A percentile compares a stretch with the other conserved stretches of the same genome.
phyloP scores from a whole-genome alignment of 1,284 basidiomycete genomes.

The Ustilago crameri region DNA sequence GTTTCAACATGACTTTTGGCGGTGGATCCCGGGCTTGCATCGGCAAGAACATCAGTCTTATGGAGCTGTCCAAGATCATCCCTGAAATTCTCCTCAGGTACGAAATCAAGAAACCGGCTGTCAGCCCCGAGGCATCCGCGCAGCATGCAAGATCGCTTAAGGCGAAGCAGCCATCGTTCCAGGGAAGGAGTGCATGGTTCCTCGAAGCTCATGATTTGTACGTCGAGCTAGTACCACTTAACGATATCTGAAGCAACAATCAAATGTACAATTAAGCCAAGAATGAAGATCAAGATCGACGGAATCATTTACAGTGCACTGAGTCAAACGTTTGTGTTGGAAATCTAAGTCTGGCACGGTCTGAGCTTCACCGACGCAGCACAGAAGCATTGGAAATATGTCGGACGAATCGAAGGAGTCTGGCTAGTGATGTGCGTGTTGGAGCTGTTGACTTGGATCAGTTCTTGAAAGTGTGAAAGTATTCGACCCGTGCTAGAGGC shows the following conservation, averaged over 20 bases:
- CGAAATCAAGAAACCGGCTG: constrained; percentile 38
- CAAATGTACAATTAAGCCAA: background rate
- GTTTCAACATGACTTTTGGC: constrained; percentile 53
- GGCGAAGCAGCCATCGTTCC: constrained; percentile 23
- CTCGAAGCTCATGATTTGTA: constrained; percentile 45
- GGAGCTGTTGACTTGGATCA: no score
- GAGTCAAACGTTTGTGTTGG: no score
- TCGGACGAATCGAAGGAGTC: no score
- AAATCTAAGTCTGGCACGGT: no score
- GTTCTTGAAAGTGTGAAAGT: no score
- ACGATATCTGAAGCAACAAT: constrained; percentile 7
- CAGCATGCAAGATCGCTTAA: background rate
- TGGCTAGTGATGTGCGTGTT: no score
- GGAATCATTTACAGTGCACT: no score
- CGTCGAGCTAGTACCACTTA: constrained; percentile 36
- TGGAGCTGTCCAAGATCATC: constrained; percentile 61
- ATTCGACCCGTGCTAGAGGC: no score
- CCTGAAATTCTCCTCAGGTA: constrained; percentile 56
- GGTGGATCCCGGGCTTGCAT: constrained; percentile 58
- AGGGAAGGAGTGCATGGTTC: constrained; percentile 45
- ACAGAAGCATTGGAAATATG: no score
- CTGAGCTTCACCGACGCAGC: no score
- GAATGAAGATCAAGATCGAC: no score
- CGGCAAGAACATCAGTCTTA: constrained; percentile 62
- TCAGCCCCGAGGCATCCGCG: background rate